Conservation (phyloP, 495 filamentous ascomycete genomes). For the Staphylotrichum tortipilum region DNA sequence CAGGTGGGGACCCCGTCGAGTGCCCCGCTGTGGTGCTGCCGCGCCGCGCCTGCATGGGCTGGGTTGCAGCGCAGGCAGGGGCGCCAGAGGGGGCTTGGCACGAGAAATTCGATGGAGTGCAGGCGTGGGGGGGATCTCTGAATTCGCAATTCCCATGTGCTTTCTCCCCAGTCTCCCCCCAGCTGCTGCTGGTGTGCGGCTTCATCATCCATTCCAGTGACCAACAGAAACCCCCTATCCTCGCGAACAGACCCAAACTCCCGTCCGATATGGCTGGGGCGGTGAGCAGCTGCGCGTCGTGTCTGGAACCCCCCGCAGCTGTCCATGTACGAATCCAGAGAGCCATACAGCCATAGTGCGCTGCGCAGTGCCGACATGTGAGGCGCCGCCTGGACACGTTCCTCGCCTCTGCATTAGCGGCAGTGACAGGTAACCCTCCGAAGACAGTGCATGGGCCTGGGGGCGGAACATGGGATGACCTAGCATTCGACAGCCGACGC, state of each 20-base stretch:
- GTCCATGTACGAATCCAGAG: too few species aligned
- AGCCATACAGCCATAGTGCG: too few species aligned
- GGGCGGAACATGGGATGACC: too few species aligned
- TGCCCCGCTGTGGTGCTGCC: neutral
- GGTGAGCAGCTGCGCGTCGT: slow-evolving; percentile 5
- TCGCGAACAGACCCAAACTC: neutral
- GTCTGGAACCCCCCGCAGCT: neutral
- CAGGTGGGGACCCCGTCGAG: neutral
- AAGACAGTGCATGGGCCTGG: neutral
- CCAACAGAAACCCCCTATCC: neutral
- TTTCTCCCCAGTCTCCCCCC: too few species aligned
- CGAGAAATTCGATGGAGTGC: neutral
- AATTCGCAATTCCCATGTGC: slow-evolving; percentile 2
- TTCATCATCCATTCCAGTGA: too few species aligned
- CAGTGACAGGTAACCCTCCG: neutral
- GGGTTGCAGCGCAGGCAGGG: slow-evolving; percentile 2
- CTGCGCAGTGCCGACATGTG: neutral
- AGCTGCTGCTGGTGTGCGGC: too few species aligned
- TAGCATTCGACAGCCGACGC: neutral
- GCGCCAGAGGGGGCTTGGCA: slow-evolving; percentile 3
- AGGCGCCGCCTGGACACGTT: too few species aligned
- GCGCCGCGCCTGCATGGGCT: too few species aligned
- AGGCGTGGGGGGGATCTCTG: slow-evolving; percentile 3
- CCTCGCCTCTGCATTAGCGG: neutral
- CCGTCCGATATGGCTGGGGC: neutral